phyloP scores from a whole-genome alignment of 768 basidiomycete genomes.

The Termitomyces eurrhizus region DNA sequence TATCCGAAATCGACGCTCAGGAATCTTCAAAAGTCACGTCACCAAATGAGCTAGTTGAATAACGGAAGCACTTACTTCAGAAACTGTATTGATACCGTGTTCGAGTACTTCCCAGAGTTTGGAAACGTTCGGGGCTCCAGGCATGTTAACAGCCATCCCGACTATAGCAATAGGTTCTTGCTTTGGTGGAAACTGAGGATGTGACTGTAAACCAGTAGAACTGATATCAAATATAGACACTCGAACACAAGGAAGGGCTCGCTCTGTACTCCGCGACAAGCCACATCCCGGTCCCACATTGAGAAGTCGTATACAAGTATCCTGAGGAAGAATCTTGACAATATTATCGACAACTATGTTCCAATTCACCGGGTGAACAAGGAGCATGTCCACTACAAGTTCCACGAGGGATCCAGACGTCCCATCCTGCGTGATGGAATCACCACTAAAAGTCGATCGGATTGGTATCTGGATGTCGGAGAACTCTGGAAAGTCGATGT shows the following conservation, averaged over 20 bases:
- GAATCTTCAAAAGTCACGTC: constrained; percentile 43
- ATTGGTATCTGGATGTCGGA: constrained; percentile 44
- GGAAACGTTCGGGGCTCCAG: constrained; percentile 44
- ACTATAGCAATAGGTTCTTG: constrained; percentile 63
- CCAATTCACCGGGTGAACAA: constrained; percentile 54
- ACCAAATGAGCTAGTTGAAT: constrained; percentile 1
- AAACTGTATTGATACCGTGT: constrained; percentile 50
- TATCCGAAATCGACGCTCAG: constrained; percentile 51
- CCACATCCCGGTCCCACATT: constrained; percentile 48
- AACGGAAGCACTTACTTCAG: constrained; percentile 39
- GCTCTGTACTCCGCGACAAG: constrained; percentile 34
- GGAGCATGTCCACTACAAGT: constrained; percentile 43
- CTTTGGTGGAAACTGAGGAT: constrained; percentile 16
- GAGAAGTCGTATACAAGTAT: constrained; percentile 30
- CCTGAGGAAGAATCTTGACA: constrained; percentile 18
- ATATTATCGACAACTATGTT: constrained; percentile 33
- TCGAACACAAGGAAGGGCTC: constrained; percentile 22
- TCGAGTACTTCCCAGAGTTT: constrained; percentile 60
- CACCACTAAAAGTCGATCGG: constrained; percentile 43
- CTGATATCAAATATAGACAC: constrained; percentile 21
- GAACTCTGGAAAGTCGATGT: constrained; percentile 48
- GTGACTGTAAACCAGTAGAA: constrained; percentile 2
- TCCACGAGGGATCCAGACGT: constrained; percentile 32
- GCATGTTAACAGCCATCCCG: constrained; percentile 64
- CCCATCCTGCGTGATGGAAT: constrained; percentile 22